These are phyloP conservation scores for Megacollybia marginata DNA, from an alignment of 768 basidiomycete genomes.

Conservation along the genomic window DNA sequence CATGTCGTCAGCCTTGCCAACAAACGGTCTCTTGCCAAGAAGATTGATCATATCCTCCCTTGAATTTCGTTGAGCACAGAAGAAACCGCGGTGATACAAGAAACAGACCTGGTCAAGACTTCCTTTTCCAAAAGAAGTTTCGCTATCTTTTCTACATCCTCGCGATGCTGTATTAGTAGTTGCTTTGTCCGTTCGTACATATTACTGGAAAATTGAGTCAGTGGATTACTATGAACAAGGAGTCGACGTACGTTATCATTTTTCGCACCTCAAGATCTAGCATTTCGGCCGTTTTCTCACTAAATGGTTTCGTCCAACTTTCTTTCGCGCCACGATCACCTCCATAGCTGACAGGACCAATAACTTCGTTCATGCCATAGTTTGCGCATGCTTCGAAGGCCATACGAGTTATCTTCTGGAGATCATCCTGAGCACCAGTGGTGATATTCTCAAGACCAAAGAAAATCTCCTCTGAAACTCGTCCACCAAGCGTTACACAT, in stretches of 20 bases:
- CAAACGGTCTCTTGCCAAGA: conserved; percentile 78
- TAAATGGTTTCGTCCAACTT: conserved; percentile 95
- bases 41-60: conserved; percentile 86
- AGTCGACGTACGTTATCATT: conserved; percentile 69
- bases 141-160: conserved; percentile 92
- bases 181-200: conserved; percentile 82
- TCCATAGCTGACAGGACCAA: conserved; percentile 96
- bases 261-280: conserved; percentile 87
- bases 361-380: conserved; percentile 93
- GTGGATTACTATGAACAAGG: conserved; percentile 3
- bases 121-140: conserved; percentile 88
- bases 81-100: not conserved
- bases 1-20: conserved; percentile 82
- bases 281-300: conserved; percentile 94
- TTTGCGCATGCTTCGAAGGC: conserved; percentile 94
- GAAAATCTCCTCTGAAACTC: conserved; percentile 98
- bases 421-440: conserved; percentile 95
- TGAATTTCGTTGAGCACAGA: conserved; percentile 5
- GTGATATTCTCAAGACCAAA: conserved; percentile 90
- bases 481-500: conserved; percentile 97
- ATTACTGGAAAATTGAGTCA: conserved; percentile 28
- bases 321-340: conserved; percentile 80
- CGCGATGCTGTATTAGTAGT: conserved; percentile 73
- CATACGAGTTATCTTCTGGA: conserved; percentile 97
- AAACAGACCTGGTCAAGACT: conserved; percentile 78